phyloP scores from a whole-genome alignment of 2,329 filamentous ascomycete genomes.

The Botrytis porri region DNA sequence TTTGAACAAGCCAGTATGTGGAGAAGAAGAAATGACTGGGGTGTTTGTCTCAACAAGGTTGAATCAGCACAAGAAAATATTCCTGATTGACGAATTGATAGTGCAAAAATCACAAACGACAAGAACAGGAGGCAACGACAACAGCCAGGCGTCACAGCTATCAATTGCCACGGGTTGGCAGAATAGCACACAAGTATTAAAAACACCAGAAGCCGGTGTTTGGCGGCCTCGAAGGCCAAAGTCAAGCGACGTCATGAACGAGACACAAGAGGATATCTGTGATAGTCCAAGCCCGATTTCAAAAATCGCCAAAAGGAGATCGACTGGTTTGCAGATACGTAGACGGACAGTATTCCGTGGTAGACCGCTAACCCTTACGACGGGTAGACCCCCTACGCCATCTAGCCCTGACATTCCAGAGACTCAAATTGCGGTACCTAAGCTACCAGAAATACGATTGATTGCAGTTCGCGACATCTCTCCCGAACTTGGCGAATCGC shows the following conservation, averaged over 20 bases:
- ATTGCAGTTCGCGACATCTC: not conserved
- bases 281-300: slow-evolving; percentile 20
- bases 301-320: not conserved
- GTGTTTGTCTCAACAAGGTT: not conserved
- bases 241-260: slow-evolving; percentile 22
- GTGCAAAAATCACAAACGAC: slow-evolving; percentile 9
- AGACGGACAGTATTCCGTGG: slow-evolving; percentile 8
- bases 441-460: not conserved
- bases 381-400: not conserved
- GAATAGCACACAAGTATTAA: not conserved
- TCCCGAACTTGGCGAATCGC: slow-evolving; percentile 10
- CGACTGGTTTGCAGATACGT: not conserved
- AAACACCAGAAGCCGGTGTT: not conserved
- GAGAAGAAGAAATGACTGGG: not conserved
- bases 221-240: slow-evolving; percentile 25
- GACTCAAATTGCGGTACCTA: not conserved
- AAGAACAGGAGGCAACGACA: not conserved
- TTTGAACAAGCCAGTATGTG: not conserved
- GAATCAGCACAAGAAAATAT: not conserved
- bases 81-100: not conserved
- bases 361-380: slow-evolving; percentile 10
- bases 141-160: not conserved
- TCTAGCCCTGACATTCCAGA: not conserved
- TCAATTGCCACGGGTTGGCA: not conserved
- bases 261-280: slow-evolving; percentile 28